Percentiles rank a stretch among this genome's conserved stretches.
phyloP scores from a whole-genome alignment of 352 stramenopile species.

The Phytophthora pini region DNA sequence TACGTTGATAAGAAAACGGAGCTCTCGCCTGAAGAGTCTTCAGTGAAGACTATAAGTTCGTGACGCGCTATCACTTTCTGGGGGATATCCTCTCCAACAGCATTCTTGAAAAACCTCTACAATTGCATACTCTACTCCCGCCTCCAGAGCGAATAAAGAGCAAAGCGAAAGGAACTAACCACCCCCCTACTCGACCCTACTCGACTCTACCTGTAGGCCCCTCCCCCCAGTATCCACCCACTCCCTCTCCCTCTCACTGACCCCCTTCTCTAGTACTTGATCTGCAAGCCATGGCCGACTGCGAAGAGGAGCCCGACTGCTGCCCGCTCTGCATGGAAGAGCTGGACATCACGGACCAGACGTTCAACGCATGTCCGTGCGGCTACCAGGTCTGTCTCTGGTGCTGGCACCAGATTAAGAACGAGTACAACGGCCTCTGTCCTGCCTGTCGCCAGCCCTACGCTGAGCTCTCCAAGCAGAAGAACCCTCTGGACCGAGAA shows the following conservation, averaged over 20 bases:
- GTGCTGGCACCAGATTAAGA: slow-evolving; percentile 99
- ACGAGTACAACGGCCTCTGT: slow-evolving; percentile 98
- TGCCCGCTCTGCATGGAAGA: slow-evolving; percentile 99
- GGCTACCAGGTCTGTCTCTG: slow-evolving; percentile 99
- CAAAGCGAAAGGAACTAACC: slow-evolving; percentile 5
- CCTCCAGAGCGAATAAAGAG: slow-evolving; percentile 27
- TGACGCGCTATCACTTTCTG: slow-evolving; percentile 1
- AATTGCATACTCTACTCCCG: slow-evolving; percentile 6
- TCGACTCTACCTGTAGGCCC: not conserved
- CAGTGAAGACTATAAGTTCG: no score
- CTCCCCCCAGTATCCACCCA: not conserved
- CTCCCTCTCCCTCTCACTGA: not conserved
- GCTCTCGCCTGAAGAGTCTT: no score
- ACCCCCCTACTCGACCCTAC: not conserved
- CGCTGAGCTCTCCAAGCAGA: slow-evolving; percentile 91
- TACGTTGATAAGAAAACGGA: no score
- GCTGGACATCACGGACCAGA: slow-evolving; percentile 98
- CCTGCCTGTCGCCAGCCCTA: slow-evolving; percentile 98
- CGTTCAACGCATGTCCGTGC: slow-evolving; percentile 99
- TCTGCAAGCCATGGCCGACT: slow-evolving; percentile 54
- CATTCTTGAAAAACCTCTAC: not conserved
- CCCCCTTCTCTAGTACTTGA: not conserved
- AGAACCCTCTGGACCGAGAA: slow-evolving; percentile 95
- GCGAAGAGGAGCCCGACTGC: slow-evolving; percentile 87
- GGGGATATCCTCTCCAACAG: slow-evolving; percentile 4